Percentiles rank a stretch among this genome's conserved stretches.
Conservation (phyloP, 2,329 filamentous ascomycete genomes). For the Gremmenia infestans region DNA sequence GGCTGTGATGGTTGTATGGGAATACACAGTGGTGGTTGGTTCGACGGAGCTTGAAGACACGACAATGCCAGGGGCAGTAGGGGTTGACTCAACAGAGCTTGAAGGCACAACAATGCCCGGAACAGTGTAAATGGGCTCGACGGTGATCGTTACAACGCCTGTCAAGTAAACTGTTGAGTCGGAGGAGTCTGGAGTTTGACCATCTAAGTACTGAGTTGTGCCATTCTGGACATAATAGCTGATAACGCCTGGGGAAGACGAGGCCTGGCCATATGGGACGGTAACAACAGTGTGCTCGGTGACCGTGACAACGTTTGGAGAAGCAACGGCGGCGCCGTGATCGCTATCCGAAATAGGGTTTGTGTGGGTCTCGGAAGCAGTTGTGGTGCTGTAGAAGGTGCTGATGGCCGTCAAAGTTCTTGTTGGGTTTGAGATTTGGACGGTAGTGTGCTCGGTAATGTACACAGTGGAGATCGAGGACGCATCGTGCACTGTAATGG, state of each 20-base stretch:
- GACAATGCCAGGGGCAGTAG: neutral
- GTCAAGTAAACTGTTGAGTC: constrained; percentile 17
- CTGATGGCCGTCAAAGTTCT: neutral
- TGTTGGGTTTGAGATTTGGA: neutral
- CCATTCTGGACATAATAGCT: constrained; percentile 16
- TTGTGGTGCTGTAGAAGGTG: neutral
- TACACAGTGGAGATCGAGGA: constrained; percentile 14
- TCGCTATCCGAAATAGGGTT: constrained; percentile 2
- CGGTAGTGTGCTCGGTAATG: neutral
- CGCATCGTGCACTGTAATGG: constrained; percentile 14
- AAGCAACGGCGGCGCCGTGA: neutral
- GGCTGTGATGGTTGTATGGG: constrained; percentile 6
- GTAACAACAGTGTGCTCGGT: neutral
- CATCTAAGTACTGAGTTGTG: constrained; percentile 23
- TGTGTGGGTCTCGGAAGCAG: neutral
- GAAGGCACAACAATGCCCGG: neutral
- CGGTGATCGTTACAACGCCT: constrained; percentile 16
- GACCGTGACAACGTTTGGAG: constrained; percentile 1
- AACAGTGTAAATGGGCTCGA: neutral
- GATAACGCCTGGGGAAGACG: constrained; percentile 7
- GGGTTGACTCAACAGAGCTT: neutral
- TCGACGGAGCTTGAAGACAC: neutral
- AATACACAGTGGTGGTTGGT: constrained; percentile 12
- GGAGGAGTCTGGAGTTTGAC: constrained; percentile 15
- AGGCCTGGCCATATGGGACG: neutral